Percentiles rank a stretch among this genome's conserved stretches.
phyloP scores from a whole-genome alignment of 495 filamentous ascomycete species.

The Penicillium cosmopolitanum region DNA sequence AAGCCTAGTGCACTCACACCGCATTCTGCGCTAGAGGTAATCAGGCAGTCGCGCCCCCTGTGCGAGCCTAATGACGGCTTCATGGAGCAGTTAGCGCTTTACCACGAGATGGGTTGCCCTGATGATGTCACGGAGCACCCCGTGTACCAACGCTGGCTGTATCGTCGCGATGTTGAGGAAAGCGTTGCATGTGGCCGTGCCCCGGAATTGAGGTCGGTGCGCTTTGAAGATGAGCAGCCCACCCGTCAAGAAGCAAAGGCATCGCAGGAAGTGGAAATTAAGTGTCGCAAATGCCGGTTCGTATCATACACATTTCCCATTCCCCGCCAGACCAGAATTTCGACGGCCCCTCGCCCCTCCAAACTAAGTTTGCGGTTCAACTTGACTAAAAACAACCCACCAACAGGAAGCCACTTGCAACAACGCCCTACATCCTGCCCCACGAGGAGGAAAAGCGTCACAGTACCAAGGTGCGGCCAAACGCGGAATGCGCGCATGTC shows the following conservation, averaged over 20 bases:
- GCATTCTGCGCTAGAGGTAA: conserved; percentile 59
- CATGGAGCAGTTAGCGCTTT: conserved; percentile 84
- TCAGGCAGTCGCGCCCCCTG: conserved; percentile 68
- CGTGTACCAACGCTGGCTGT: conserved; percentile 87
- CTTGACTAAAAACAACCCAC: background rate
- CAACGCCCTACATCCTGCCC: conserved; percentile 60
- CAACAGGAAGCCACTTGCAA: conserved; percentile 51
- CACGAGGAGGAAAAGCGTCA: conserved; percentile 46
- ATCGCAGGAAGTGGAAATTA: conserved; percentile 49
- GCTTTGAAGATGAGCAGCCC: conserved; percentile 80
- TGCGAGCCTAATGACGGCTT: conserved; percentile 90
- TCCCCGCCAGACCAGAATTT: background rate
- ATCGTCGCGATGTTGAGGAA: conserved; percentile 73
- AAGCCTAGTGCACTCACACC: conserved; percentile 56
- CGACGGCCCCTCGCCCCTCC: conserved; percentile 1
- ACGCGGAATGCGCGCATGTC: conserved; percentile 70
- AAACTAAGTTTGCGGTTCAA: background rate
- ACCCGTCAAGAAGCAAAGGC: conserved; percentile 19
- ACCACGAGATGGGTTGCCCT: conserved; percentile 80
- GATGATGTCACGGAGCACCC: conserved; percentile 68
- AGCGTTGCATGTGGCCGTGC: conserved; percentile 72
- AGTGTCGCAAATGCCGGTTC: conserved; percentile 68
- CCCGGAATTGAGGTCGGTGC: conserved; percentile 70
- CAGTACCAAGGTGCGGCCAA: conserved; percentile 21
- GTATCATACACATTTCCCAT: conserved; percentile 21